These are phyloP conservation scores for Neckera pumila DNA, from an alignment of 225 moss, liverwort and hornwort genomes.

Conservation along the genomic window DNA sequence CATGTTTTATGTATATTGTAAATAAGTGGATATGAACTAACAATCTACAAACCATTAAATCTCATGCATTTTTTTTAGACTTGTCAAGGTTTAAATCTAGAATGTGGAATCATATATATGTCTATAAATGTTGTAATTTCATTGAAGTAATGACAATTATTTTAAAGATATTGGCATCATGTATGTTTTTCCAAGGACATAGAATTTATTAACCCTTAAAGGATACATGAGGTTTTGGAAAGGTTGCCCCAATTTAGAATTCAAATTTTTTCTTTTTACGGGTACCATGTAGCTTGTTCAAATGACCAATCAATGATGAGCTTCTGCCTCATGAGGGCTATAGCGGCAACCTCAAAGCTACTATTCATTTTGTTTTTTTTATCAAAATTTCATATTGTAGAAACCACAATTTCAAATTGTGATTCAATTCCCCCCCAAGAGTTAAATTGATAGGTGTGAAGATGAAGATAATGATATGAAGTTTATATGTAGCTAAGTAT, in stretches of 20 bases:
- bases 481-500: rapidly evolving
- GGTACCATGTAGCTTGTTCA: background rate
- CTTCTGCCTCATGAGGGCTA: rapidly evolving
- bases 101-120: background rate
- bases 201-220: background rate
- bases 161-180: too few relatives aligned
- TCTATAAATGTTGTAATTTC: background rate
- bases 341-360: background rate
- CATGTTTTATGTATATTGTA: background rate
- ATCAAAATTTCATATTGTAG: background rate
- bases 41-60: background rate
- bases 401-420: background rate
- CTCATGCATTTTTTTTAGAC: rapidly evolving
- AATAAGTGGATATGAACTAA: background rate
- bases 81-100: background rate
- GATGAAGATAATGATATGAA: background rate
- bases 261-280: too few relatives aligned
- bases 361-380: background rate
- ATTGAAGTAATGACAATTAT: too few relatives aligned
- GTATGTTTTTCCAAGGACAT: background rate
- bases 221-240: too few relatives aligned
- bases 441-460: background rate
- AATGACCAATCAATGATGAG: background rate
- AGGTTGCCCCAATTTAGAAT: too few relatives aligned
- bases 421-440: background rate